Base-by-base conservation (phyloP, 768 basidiomycete species). In the Mrakia blollopis region DNA sequence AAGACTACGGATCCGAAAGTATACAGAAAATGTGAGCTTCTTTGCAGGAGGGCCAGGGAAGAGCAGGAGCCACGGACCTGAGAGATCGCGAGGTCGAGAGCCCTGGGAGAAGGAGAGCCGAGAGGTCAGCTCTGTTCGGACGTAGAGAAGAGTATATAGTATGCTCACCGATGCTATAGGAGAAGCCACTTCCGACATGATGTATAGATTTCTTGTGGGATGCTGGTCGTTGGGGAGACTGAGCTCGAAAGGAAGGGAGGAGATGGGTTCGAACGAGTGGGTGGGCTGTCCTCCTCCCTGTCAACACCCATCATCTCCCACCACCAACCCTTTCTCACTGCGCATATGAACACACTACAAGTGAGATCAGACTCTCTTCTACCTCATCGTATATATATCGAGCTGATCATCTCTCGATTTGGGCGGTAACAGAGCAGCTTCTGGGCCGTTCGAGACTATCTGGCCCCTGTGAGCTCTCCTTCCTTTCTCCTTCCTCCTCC, bases 401-500 rank as follows among this genome's bases (percentile, higher is more conserved):
- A 1, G 5, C 28, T 57, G 13, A 32, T 35, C 16, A 25, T 23
- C 9, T 39, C 61, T 47, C 25, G 7, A 21, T 23, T 41, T 14
- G 44, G 11, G 44, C 10, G 11, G 44, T 52, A 35, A 5, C 23
- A 95, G 94, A 91, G 92, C 85, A 92, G 94, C 86, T 91, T 91
- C 84, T 94, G 92, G 90, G 90, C 92, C 23, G 90, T 97, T 77
- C 90, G 96, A 80, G 96, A 98, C 83, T 94, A 96, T 84, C 90
- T 98, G 77, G 91, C 85, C 21, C 85, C 84, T 7, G 84, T 84
- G 69, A 70, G 80, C 78, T 28, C 6, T 35, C 28, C 63, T 78
- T 69, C 25, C 30, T 28, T 61, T 32, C 23, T 23, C 23, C 28
- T 52, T 8, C 44, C 7, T 3, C 13, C 65, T 47, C 72, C 21